Evolutionary conservation across 2,329 filamentous ascomycete genomes (phyloP), one percentile per base, ranked within the genome.

Genomic region (Hypoxylon sp.): DNA sequence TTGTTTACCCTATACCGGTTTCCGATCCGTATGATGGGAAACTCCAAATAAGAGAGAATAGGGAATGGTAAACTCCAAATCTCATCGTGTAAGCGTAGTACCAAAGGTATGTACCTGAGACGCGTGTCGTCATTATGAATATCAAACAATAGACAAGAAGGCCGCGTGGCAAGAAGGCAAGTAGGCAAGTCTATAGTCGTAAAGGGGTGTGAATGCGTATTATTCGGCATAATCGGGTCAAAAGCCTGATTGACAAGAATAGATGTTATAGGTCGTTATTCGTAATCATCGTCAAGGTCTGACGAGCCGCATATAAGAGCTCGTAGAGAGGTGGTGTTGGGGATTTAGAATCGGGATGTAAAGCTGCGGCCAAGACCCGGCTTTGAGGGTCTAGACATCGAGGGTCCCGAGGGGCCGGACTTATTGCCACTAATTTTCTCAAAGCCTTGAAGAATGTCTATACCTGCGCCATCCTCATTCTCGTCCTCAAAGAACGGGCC

Each of bases 391-490:
- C 66, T 62, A 34, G 60, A 49, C 29, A 65, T 57, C 27, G 65
- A 63, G 44, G 66, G 46, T 60, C 60, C 57, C 63, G 23, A 64
- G 55, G 29, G 62, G 67, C 53, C 68, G 73, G 57, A n/a, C n/a
- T n/a, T n/a, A n/a, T 67, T 75, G 34, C 76, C 73, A 35, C 88
- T 88, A 66, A 91, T 91, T 73, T 86, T 88, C 67, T 87, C 83
- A 63, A 91, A 91, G 7, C 87, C 87, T 65, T 89, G 85, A 34
- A 89, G 79, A 59, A 91, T 86, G 63, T 91, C 88, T 40, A 91
- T 78, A 1, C 80, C 83, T 9, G 80, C 72, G 51, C 76, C 77
- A 31, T 86, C 83, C 50, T 82, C 77, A 2, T 75, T 74, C 29
- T 84, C 82, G 52, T 87, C 84, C 48, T 78, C 75, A 41, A 84